Evolutionary conservation across 2,329 filamentous ascomycete species (phyloP).

Genomic region (Botrytis tulipae): DNA sequence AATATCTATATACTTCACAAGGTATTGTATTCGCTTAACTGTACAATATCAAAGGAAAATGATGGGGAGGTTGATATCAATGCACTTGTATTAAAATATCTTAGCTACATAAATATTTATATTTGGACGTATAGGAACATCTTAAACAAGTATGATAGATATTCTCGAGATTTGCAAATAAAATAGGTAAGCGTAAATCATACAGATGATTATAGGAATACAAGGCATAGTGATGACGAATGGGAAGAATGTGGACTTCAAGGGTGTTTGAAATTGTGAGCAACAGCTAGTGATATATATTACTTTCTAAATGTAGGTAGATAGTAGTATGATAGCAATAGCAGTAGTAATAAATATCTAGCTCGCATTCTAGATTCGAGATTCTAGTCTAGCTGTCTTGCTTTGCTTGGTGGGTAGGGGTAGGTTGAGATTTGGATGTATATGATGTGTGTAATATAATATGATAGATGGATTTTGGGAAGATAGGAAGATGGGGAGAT

Average conservation of each 20-base stretch:
- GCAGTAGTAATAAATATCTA: too few relatives aligned
- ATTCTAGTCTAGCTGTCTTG: too few relatives aligned
- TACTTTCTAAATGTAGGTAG: background rate
- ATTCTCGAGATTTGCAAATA: background rate
- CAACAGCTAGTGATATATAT: accelerated
- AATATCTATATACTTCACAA: background rate
- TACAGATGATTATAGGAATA: background rate
- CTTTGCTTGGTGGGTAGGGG: too few relatives aligned
- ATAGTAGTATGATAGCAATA: background rate
- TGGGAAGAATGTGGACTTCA: background rate
- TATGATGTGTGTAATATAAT: too few relatives aligned
- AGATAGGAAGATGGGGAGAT: too few relatives aligned
- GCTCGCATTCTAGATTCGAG: too few relatives aligned
- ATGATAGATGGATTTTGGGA: too few relatives aligned
- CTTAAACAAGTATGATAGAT: background rate
- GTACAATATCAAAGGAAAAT: background rate
- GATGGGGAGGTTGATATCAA: background rate
- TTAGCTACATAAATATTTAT: background rate
- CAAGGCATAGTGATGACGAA: background rate
- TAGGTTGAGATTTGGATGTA: too few relatives aligned
- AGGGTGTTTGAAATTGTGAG: background rate
- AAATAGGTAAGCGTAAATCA: background rate
- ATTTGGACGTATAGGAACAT: background rate
- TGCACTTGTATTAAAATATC: background rate
- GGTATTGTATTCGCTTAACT: background rate